Evolutionary conservation across 163 green algal genomes (phyloP).

Genomic region (Scenedesmus sp.): DNA sequence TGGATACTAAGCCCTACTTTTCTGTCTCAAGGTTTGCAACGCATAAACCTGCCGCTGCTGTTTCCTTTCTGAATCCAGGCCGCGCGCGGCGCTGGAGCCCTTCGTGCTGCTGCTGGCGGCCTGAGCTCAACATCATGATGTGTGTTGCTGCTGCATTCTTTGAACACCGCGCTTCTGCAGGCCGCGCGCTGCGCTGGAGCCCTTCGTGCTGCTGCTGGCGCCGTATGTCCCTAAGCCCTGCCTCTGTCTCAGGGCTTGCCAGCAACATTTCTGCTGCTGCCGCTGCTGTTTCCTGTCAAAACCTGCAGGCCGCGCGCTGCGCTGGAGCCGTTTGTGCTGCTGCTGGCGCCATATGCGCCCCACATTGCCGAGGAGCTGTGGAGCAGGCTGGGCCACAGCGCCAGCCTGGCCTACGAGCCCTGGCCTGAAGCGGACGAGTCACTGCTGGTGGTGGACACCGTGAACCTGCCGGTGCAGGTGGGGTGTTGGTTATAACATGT

Average conservation of each 20-base stretch:
- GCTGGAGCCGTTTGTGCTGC: constrained; percentile 91
- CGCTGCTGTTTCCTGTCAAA: too few species aligned
- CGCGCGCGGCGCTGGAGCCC: constrained; percentile 53
- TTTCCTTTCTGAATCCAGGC: neutral
- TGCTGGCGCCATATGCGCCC: constrained; percentile 96
- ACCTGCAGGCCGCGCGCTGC: constrained; percentile 61
- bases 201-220: neutral
- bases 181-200: too few species aligned
- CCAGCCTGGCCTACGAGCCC: constrained; percentile 85
- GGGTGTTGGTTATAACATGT: constrained; percentile 54
- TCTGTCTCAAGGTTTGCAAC: too few species aligned
- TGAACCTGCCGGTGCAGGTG: constrained; percentile 92
- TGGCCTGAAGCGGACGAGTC: constrained; percentile 90
- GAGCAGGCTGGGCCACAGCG: constrained; percentile 70
- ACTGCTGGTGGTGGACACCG: constrained; percentile 84
- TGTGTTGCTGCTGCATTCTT: too few species aligned
- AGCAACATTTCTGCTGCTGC: neutral
- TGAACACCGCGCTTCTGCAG: too few species aligned
- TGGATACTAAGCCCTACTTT: too few species aligned
- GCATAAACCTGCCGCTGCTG: too few species aligned
- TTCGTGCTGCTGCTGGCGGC: neutral
- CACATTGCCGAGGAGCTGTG: constrained; percentile 97
- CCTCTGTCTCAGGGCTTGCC: too few species aligned
- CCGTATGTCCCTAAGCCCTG: too few species aligned
- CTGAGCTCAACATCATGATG: too few species aligned